Evolutionary conservation across 2,329 filamentous ascomycete genomes (phyloP), one percentile per base, ranked within the genome.

Genomic region (Monilinia vaccinii-corymbosi): DNA sequence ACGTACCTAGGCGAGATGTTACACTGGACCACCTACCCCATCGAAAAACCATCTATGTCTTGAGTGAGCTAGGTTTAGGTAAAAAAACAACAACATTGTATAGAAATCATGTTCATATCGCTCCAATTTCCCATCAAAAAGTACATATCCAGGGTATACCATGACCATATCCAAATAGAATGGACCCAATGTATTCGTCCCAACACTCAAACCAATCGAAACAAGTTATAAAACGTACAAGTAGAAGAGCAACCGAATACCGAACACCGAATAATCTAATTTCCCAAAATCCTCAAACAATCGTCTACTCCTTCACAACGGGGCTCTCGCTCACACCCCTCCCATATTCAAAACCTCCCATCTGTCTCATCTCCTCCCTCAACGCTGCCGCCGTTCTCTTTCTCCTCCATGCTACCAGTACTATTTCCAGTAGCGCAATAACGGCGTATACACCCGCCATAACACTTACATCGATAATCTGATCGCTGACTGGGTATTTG

Each of bases 381-480:
- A 47, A 46, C 18, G 25, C 38, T 32, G 25, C 18, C 9, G 16
- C 16, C 23, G 57, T 61, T 60, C 64, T 65, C 58, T 47, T 50
- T 32, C 32, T 56, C 42, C 62, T 66, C 67, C 63, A 68, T 34
- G 66, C 46, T 1, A 61, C 64, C 31, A 71, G 40, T 11, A 61
- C 51, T 10, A 67, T 42, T 60, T 73, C 72, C 58, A 73, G 46
- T 2, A 67, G 48, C 14, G 56, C 65, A 49, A 73, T 58, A 9
- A 67, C 66, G 34, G 65, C 66, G 65, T 71, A 73, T 2, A 74
- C 65, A 0, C 71, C 72, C 13, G 71, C 68, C 66, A 73, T 70
- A 14, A 73, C 71, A 0, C 63, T 67, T 1, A 71, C 66, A 64
- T 74, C 72, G 28, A 64, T 70, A 34, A 73, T 61, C 53, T 73